Conservation (phyloP, 1,284 basidiomycete species). For the Boletus sp. region DNA sequence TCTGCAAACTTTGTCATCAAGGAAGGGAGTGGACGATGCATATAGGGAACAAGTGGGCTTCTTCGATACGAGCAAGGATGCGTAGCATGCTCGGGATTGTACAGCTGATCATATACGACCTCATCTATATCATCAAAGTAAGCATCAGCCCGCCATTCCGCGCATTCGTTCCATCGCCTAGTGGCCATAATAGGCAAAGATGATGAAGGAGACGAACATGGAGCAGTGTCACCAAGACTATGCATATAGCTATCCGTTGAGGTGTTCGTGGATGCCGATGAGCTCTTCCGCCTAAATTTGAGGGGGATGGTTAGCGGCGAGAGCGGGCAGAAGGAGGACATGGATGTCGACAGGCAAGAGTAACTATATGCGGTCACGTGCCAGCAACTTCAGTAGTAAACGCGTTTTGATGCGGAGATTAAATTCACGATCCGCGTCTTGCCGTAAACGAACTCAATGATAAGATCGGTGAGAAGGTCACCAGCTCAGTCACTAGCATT, state of each 20-base stretch:
- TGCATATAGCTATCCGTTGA: constrained; percentile 1
- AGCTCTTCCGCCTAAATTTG: constrained; percentile 21
- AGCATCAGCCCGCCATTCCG: constrained; percentile 5
- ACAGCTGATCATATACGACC: background rate
- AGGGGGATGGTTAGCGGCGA: constrained; percentile 15
- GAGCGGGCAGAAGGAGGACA: constrained; percentile 19
- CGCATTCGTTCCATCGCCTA: constrained; percentile 5
- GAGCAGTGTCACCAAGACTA: background rate
- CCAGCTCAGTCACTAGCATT: too few relatives aligned
- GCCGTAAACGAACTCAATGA: too few relatives aligned
- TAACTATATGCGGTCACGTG: constrained; percentile 36
- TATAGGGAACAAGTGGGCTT: background rate
- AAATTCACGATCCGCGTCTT: constrained; percentile 20
- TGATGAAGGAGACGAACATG: constrained; percentile 21
- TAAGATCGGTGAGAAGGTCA: too few relatives aligned
- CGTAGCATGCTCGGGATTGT: background rate
- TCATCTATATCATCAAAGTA: constrained; percentile 1
- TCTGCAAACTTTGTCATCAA: constrained; percentile 17
- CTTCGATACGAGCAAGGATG: constrained; percentile 5
- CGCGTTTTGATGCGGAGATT: constrained; percentile 36
- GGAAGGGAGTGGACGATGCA: constrained; percentile 19
- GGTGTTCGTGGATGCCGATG: constrained; percentile 15
- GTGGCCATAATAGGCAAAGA: constrained; percentile 14
- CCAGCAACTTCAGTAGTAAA: constrained; percentile 17
- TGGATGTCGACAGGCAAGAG: constrained; percentile 26